These are phyloP conservation scores for Rutstroemia sydowiana DNA, from an alignment of 2,329 filamentous ascomycete species.

Conservation along the genomic window DNA sequence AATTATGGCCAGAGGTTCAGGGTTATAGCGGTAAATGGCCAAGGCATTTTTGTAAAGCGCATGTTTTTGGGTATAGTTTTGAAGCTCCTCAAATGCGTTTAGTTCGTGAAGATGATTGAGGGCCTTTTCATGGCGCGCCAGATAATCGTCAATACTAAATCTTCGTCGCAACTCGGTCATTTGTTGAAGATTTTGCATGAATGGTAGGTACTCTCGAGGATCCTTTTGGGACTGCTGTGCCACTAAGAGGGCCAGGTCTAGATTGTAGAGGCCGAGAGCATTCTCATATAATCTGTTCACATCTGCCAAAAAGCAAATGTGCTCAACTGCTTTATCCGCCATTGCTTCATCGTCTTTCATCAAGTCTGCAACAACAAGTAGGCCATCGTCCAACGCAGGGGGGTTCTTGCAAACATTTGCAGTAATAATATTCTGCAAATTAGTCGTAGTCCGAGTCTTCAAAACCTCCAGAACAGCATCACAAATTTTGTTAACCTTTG, in stretches of 20 bases:
- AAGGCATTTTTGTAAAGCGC: slow-evolving; percentile 71
- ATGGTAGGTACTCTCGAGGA: slow-evolving; percentile 89
- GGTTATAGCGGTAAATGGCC: slow-evolving; percentile 76
- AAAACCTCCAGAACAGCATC: slow-evolving; percentile 72
- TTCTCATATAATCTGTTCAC: slow-evolving; percentile 87
- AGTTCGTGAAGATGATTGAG: slow-evolving; percentile 68
- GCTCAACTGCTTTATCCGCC: slow-evolving; percentile 84
- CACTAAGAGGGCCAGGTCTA: slow-evolving; percentile 82
- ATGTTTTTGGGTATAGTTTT: slow-evolving; percentile 72
- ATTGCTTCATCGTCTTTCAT: slow-evolving; percentile 59
- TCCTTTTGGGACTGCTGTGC: slow-evolving; percentile 96
- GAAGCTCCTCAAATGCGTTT: slow-evolving; percentile 68
- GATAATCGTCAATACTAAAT: slow-evolving; percentile 84
- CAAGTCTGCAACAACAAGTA: slow-evolving; percentile 70
- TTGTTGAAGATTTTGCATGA: slow-evolving; percentile 79
- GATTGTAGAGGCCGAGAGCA: slow-evolving; percentile 82
- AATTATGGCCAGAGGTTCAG: slow-evolving; percentile 55
- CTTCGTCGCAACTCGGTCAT: slow-evolving; percentile 62
- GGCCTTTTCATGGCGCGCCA: slow-evolving; percentile 70
- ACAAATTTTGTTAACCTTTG: slow-evolving; percentile 83
- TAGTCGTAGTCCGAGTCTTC: slow-evolving; percentile 51
- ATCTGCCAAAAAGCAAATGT: slow-evolving; percentile 95
- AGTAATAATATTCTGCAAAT: slow-evolving; percentile 86
- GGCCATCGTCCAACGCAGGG: slow-evolving; percentile 79
- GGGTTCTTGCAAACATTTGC: slow-evolving; percentile 90